Evolutionary conservation across 2,329 filamentous ascomycete genomes (phyloP), one percentile per base, ranked within the genome.

Genomic region (Arachnomyces sp.): DNA sequence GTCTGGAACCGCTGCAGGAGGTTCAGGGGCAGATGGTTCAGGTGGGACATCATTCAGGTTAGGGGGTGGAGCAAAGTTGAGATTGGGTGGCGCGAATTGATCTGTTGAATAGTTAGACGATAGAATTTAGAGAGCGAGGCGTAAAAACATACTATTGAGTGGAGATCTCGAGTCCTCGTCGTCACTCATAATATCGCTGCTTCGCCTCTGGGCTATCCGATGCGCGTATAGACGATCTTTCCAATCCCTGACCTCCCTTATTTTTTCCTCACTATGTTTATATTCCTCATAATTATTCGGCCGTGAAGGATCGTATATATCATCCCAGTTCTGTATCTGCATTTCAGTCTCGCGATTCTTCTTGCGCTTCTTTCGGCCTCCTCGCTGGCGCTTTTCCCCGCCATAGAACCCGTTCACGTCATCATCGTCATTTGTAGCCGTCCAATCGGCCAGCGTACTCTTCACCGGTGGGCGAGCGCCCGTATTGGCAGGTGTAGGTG

Each of bases 261-360:
- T 77, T 56, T 86, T 83, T 64, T 94, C 88, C 43, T 93, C 86
- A 54, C 86, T 92, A 44, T 80, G 73, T 44, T 85, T 75, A 57
- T 92, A 95, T 55, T 90, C 84, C 40, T 89, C 84, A 36, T 90
- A 84, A 50, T 81, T 88, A 31, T 86, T 93, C 7, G 89, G 88
- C 30, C 84, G 71, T 8, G 82, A 72, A 1, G 87, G 86, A 54
- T 95, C 89, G 59, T 95, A 95, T 16, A 92, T 77, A 58, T 93
- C 87, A 59, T 94, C 84, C 88, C 88, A 95, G 56, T 94, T 82
- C n/a, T 73, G 66, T 4, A 65, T 62, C 21, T 73, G 62, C 34
- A 71, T 69, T 4, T 77, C 69, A 48, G 75, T 73, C 44, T 78
- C 74, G 53, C 77, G 75, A 61, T 81, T 82, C 71, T 85, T 85